Conservation (phyloP, 2,329 filamentous ascomycete species). For the Xylariaceae sp. region DNA sequence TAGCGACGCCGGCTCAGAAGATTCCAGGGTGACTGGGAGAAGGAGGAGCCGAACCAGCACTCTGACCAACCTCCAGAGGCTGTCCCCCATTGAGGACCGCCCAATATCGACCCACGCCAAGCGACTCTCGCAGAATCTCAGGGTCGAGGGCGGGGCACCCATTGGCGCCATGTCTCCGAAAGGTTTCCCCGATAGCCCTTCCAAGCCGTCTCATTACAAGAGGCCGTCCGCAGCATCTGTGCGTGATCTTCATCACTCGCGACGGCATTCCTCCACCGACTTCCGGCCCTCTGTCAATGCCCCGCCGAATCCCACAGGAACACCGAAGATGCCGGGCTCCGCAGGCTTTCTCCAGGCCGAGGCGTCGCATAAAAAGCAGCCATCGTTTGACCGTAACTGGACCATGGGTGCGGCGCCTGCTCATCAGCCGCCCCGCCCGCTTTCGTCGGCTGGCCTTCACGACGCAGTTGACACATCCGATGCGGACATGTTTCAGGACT, state of each 20-base stretch:
- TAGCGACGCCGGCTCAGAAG: conserved; percentile 55
- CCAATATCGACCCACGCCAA: conserved; percentile 43
- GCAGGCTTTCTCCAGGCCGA: conserved; percentile 39
- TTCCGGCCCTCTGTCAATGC: conserved; percentile 45
- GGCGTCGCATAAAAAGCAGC: conserved; percentile 54
- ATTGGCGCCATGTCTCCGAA: conserved; percentile 38
- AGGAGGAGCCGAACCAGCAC: conserved; percentile 54
- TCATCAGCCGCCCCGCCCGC: conserved; percentile 38
- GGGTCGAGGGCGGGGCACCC: conserved; percentile 40
- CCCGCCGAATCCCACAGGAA: conserved; percentile 28
- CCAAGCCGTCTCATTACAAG: conserved; percentile 46
- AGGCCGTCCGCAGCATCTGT: conserved; percentile 77
- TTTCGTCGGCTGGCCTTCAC: conserved; percentile 48
- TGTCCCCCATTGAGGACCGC: conserved; percentile 38
- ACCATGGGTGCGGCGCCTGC: conserved; percentile 51
- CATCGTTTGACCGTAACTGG: conserved; percentile 67
- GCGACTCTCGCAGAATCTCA: conserved; percentile 49
- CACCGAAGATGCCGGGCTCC: conserved; percentile 39
- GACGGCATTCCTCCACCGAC: conserved; percentile 84
- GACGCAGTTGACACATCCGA: conserved; percentile 38
- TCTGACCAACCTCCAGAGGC: conserved; percentile 44
- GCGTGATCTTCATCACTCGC: conserved; percentile 74
- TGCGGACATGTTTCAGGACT: conserved; percentile 37
- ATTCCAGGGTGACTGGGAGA: conserved; percentile 33
- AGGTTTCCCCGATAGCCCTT: conserved; percentile 39